Conservation (phyloP, 257 asterid genomes). For the Lantana camara region DNA sequence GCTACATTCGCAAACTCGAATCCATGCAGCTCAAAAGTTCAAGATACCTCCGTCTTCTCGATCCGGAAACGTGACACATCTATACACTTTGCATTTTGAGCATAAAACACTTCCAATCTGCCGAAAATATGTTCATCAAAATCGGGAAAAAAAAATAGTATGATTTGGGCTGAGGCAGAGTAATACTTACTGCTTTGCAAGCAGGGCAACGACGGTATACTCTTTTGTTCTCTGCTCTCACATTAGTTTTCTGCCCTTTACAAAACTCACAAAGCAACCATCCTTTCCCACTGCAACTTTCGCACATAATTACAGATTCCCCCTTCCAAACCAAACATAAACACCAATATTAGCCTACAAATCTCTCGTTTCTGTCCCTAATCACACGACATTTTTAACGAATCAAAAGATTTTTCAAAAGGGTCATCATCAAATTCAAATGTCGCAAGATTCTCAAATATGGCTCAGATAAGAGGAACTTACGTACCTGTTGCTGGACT, state of each 20-base stretch:
- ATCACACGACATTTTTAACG: not conserved
- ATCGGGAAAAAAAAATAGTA: not conserved
- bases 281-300: constrained; percentile 61
- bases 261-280: constrained; percentile 82
- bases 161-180: too few species aligned
- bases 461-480: too few species aligned
- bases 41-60: constrained; percentile 53
- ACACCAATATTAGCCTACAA: not conserved
- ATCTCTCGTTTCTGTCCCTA: not conserved
- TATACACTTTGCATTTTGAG: constrained; percentile 79
- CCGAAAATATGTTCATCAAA: not conserved
- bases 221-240: constrained; percentile 56
- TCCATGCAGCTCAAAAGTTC: too few species aligned
- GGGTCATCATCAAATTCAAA: too few species aligned
- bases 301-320: constrained; percentile 57
- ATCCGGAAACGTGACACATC: constrained; percentile 80
- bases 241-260: constrained; percentile 76
- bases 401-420: too few species aligned
- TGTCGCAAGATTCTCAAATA: too few species aligned
- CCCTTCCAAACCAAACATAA: constrained; percentile 33
- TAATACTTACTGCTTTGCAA: constrained; percentile 82
- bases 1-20: too few species aligned
- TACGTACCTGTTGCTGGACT: constrained; percentile 43
- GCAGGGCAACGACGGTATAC: constrained; percentile 78
- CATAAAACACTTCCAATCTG: constrained; percentile 77